Conservation (phyloP, 768 basidiomycete genomes). For the Rhizopogon salebrosus region DNA sequence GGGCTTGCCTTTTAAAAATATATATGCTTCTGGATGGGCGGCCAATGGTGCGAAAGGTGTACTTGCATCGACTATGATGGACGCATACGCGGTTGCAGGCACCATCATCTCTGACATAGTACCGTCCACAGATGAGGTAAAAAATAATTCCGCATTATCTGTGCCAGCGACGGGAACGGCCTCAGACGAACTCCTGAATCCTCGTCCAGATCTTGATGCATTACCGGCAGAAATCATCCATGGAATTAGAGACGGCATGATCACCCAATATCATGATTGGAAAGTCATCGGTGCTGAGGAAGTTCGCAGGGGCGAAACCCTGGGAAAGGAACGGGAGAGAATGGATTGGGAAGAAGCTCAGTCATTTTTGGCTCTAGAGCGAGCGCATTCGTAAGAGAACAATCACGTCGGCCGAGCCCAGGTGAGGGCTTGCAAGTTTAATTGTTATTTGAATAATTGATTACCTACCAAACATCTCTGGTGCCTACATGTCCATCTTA, state of each 20-base stretch:
- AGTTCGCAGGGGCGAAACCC: conserved; percentile 44
- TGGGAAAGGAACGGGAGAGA: conserved; percentile 72
- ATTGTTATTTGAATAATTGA: background rate
- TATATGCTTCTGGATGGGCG: conserved; percentile 96
- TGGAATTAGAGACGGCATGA: conserved; percentile 33
- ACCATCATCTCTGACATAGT: conserved; percentile 59
- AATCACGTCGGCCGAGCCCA: background rate
- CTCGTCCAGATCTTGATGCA: conserved; percentile 35
- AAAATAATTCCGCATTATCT: conserved; percentile 5
- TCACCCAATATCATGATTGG: conserved; percentile 74
- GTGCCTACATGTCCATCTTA: background rate
- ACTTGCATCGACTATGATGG: conserved; percentile 87
- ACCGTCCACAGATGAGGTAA: conserved; percentile 13
- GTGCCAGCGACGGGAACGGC: background rate
- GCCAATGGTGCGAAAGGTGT: conserved; percentile 89
- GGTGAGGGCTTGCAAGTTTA: background rate
- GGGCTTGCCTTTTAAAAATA: conserved; percentile 40
- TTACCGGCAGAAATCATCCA: conserved; percentile 44
- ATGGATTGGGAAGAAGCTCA: conserved; percentile 64
- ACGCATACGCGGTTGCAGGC: conserved; percentile 79
- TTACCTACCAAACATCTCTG: background rate
- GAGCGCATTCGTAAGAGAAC: background rate
- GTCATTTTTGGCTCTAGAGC: conserved; percentile 20
- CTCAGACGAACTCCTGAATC: conserved; percentile 27
- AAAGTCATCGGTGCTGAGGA: conserved; percentile 70